Percentiles rank a stretch among this genome's conserved stretches.
Conservation (phyloP, 768 basidiomycete species). For the Favolaschia claudopus region DNA sequence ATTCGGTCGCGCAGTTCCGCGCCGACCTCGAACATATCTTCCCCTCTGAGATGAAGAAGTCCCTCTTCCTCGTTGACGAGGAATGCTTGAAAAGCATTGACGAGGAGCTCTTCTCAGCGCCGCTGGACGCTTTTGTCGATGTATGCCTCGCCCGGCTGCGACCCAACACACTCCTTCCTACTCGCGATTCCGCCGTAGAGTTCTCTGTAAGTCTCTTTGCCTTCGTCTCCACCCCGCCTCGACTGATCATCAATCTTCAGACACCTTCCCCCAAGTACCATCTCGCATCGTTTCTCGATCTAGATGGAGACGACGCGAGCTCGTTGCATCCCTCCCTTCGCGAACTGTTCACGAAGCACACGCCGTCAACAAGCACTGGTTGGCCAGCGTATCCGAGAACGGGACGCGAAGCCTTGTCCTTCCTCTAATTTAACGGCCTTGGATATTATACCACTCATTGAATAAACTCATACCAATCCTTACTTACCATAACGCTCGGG, state of each 20-base stretch:
- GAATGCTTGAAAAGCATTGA: constrained; percentile 8
- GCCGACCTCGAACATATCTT: constrained; percentile 17
- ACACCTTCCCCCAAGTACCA: constrained; percentile 1
- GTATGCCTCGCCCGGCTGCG: constrained; percentile 12
- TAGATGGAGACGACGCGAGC: background rate
- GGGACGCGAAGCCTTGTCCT: too few species aligned
- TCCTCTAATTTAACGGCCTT: too few species aligned
- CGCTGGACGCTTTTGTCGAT: constrained; percentile 19
- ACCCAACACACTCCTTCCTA: background rate
- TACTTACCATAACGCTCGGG: too few species aligned
- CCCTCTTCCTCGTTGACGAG: constrained; percentile 14
- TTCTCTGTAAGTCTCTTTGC: background rate
- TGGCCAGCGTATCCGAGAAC: too few species aligned
- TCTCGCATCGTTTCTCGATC: constrained; percentile 12
- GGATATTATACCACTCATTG: too few species aligned
- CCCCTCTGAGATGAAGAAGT: constrained; percentile 2
- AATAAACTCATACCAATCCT: too few species aligned
- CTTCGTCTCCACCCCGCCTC: background rate
- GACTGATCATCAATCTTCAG: background rate
- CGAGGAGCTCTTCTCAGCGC: constrained; percentile 14
- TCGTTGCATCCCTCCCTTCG: constrained; percentile 2
- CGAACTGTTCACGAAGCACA: constrained; percentile 10
- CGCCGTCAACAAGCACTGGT: background rate
- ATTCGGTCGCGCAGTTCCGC: constrained; percentile 2
- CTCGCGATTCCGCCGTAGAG: background rate